Evolutionary conservation across 2,329 filamentous ascomycete species (phyloP).

Genomic region (Xylariales sp.): DNA sequence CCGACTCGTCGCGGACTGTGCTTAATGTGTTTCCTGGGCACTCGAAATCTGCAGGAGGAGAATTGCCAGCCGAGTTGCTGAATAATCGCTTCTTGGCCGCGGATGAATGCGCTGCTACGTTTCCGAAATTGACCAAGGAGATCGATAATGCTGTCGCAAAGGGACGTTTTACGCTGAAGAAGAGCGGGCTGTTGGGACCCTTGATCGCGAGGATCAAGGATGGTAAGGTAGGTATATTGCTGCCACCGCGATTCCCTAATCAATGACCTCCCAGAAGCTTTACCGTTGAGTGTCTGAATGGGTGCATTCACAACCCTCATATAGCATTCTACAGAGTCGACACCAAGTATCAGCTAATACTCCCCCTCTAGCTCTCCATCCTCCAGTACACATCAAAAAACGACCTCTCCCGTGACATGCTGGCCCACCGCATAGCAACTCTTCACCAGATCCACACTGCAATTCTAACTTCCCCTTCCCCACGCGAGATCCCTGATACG

Average conservation of each 20-base stretch:
- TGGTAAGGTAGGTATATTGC: slow-evolving; percentile 28
- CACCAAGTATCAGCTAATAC: background rate
- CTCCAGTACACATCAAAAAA: slow-evolving; percentile 34
- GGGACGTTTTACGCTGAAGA: slow-evolving; percentile 37
- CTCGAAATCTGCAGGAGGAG: background rate
- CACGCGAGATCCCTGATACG: slow-evolving; percentile 39
- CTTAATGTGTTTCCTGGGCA: background rate
- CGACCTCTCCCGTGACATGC: slow-evolving; percentile 41
- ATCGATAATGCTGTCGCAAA: slow-evolving; percentile 39
- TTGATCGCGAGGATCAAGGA: slow-evolving; percentile 37
- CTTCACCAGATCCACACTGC: slow-evolving; percentile 51
- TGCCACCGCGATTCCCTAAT: slow-evolving; percentile 1
- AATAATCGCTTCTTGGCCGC: slow-evolving; percentile 35
- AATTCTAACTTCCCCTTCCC: slow-evolving; percentile 42
- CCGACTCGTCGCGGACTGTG: background rate
- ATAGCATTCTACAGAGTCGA: background rate
- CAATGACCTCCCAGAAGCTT: background rate
- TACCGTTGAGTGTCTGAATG: background rate
- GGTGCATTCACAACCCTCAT: background rate
- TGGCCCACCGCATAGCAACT: slow-evolving; percentile 43
- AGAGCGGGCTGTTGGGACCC: slow-evolving; percentile 32
- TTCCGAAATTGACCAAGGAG: slow-evolving; percentile 42
- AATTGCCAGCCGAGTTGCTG: slow-evolving; percentile 17
- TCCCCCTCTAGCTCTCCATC: slow-evolving; percentile 34
- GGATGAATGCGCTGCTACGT: slow-evolving; percentile 36